Base-by-base conservation (phyloP, 192 early-diverging fungal genomes). In the Coemansia sp. region DNA sequence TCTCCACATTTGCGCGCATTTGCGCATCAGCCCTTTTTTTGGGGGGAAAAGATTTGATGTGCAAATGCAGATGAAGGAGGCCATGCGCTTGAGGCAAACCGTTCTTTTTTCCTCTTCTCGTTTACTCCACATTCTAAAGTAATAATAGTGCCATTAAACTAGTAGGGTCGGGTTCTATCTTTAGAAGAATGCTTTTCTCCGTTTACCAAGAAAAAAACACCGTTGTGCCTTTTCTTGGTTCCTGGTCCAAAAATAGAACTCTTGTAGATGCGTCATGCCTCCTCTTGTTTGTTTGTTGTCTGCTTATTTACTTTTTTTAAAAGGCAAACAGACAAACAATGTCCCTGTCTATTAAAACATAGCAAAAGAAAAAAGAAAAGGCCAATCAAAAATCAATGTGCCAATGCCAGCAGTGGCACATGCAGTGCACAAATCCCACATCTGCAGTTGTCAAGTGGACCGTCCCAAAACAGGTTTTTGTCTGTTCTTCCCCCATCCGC, bases 341-440 rank as follows among this genome's bases (percentile, higher is more conserved):
- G n/a, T n/a, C n/a, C n/a, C n/a, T n/a, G n/a, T n/a, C n/a, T n/a
- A n/a, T n/a, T 8, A 25, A 4, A 22, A 14, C 50, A 51, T 13
- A 8, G 11, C 50, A 51, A 25, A 47, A 47, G 5, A 50, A 50
- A 29, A 11, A 16, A 13, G 6, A 29, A 29, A 29, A 54, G 8
- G 49, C 39, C 39, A 42, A 42, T 16, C 19, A 56, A 25, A 57
- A 57, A 57, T 57, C 55, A 57, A 57, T 57, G 55, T 32, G 35
- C 55, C 53, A 55, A 55, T 50, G 48, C 48, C 22, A 50, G 27
- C 52, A 54, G 52, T 30, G 28, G 52, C 52, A 25, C 28, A 29
- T 25, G 52, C 52, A 54, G 14, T 14, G 9, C 27, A 29, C 52
- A 54, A 25, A 54, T 54, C 27, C 25, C 52, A 13, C 23, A 27